phyloP scores from a whole-genome alignment of 352 stramenopile species.

The Pythium aphanidermatum region DNA sequence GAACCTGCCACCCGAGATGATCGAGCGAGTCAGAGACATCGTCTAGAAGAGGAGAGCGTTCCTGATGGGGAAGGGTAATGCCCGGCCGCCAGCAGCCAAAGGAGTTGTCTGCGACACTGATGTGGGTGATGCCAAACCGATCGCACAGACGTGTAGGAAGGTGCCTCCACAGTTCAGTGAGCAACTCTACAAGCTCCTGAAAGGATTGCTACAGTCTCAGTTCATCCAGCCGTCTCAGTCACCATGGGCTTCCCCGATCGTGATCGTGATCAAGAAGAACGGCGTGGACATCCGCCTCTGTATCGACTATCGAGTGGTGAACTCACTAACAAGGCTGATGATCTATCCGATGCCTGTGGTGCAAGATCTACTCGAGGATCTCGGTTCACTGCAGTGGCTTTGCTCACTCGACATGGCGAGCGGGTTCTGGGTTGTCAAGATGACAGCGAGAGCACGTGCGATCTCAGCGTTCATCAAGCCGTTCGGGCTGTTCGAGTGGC shows the following conservation, averaged over 20 bases:
- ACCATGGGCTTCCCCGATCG: conserved; percentile 28
- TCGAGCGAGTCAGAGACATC: conserved; percentile 10
- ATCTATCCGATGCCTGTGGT: conserved; percentile 23
- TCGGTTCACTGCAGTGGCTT: conserved; percentile 8
- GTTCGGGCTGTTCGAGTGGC: conserved; percentile 7
- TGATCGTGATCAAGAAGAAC: conserved; percentile 37
- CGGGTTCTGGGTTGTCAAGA: conserved; percentile 16
- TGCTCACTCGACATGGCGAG: conserved; percentile 22
- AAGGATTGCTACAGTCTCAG: conserved; percentile 14
- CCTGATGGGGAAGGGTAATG: conserved; percentile 25
- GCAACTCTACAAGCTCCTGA: conserved; percentile 21
- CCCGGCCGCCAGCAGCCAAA: conserved; percentile 2
- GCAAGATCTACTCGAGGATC: conserved; percentile 15
- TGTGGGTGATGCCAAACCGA: conserved; percentile 7
- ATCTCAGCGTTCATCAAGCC: conserved; percentile 19
- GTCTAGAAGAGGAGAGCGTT: conserved; percentile 14
- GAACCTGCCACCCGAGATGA: conserved; percentile 10
- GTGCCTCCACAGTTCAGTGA: conserved; percentile 16
- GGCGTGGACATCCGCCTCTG: conserved; percentile 26
- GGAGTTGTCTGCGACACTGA: conserved; percentile 33
- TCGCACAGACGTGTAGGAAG: conserved; percentile 14
- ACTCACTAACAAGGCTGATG: conserved; percentile 17
- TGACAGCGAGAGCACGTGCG: conserved; percentile 6
- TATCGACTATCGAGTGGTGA: conserved; percentile 22
- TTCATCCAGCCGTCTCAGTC: conserved; percentile 19